Evolutionary conservation across 352 stramenopile species (phyloP).

Genomic region (Pythium aquatile): DNA sequence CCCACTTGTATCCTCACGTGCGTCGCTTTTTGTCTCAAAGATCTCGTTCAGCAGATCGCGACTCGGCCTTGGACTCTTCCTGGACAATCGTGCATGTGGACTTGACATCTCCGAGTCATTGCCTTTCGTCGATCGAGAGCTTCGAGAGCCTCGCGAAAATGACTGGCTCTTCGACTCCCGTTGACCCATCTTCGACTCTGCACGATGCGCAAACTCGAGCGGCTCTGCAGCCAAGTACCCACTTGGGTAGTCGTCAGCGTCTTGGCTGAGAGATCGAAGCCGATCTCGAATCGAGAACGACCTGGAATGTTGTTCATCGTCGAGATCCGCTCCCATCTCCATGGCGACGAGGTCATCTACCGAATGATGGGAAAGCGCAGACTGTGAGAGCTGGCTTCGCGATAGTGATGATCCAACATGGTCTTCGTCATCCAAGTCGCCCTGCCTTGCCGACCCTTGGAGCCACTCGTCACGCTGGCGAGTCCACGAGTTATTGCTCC

Average conservation of each 20-base stretch:
- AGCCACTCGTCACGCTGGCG: conserved; percentile 19
- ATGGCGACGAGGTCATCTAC: conserved; percentile 5
- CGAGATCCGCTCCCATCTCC: background rate
- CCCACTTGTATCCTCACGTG: conserved; percentile 7
- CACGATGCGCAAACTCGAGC: background rate
- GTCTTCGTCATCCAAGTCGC: conserved; percentile 33
- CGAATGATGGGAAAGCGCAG: conserved; percentile 17
- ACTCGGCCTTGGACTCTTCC: background rate
- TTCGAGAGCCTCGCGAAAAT: conserved; percentile 5
- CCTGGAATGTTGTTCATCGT: background rate
- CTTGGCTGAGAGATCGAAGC: background rate
- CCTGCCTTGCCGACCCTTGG: conserved; percentile 20
- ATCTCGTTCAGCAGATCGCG: conserved; percentile 1
- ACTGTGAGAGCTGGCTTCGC: conserved; percentile 54
- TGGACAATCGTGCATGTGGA: background rate
- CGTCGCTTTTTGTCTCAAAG: conserved; percentile 21
- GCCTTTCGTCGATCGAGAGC: background rate
- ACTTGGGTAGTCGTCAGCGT: background rate
- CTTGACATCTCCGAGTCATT: conserved; percentile 4
- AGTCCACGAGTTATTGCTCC: conserved; percentile 11
- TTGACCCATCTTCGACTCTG: background rate
- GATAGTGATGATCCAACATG: conserved; percentile 49
- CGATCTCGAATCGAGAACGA: conserved; percentile 1
- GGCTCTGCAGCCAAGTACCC: background rate
- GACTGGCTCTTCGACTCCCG: background rate